These are phyloP conservation scores for Symbiotaphrina buchneri DNA, from an alignment of 495 filamentous ascomycete genomes.

Conservation along the genomic window DNA sequence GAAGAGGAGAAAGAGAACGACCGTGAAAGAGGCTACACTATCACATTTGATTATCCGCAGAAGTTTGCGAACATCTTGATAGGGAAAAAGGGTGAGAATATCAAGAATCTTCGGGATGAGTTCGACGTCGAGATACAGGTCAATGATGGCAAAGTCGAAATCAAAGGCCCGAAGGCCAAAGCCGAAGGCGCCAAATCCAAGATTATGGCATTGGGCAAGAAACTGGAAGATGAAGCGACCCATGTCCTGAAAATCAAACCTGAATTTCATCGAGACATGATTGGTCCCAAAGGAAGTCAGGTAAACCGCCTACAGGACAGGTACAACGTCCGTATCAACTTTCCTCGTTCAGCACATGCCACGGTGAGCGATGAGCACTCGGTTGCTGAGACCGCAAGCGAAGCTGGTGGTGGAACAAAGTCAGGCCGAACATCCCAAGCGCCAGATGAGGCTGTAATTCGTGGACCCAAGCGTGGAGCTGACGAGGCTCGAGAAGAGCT, in stretches of 20 bases:
- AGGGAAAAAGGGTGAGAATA: slow-evolving; percentile 77
- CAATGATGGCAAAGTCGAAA: slow-evolving; percentile 42
- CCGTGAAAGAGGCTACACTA: slow-evolving; percentile 64
- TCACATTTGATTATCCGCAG: slow-evolving; percentile 77
- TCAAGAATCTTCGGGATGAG: slow-evolving; percentile 85
- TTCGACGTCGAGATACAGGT: slow-evolving; percentile 96
- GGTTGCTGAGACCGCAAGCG: slow-evolving; percentile 43
- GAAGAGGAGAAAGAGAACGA: slow-evolving; percentile 71
- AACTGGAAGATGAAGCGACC: slow-evolving; percentile 70
- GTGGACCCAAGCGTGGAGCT: slow-evolving; percentile 75
- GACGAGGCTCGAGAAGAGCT: slow-evolving; percentile 83
- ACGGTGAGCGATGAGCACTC: slow-evolving; percentile 42
- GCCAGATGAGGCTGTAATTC: slow-evolving; percentile 74
- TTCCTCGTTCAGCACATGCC: slow-evolving; percentile 45
- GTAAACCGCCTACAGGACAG: slow-evolving; percentile 54
- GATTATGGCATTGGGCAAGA: slow-evolving; percentile 51
- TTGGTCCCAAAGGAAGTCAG: slow-evolving; percentile 39
- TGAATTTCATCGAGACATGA: slow-evolving; percentile 61
- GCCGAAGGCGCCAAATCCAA: slow-evolving; percentile 62
- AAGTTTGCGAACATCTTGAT: slow-evolving; percentile 89
- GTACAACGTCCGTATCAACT: slow-evolving; percentile 84
- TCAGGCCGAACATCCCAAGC: slow-evolving; percentile 44
- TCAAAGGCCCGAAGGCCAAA: slow-evolving; percentile 54
- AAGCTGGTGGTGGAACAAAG: slow-evolving; percentile 31
- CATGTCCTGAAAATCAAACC: slow-evolving; percentile 72